phyloP scores from a whole-genome alignment of 2,329 filamentous ascomycete species.

The Dothiorella sarmentorum region DNA sequence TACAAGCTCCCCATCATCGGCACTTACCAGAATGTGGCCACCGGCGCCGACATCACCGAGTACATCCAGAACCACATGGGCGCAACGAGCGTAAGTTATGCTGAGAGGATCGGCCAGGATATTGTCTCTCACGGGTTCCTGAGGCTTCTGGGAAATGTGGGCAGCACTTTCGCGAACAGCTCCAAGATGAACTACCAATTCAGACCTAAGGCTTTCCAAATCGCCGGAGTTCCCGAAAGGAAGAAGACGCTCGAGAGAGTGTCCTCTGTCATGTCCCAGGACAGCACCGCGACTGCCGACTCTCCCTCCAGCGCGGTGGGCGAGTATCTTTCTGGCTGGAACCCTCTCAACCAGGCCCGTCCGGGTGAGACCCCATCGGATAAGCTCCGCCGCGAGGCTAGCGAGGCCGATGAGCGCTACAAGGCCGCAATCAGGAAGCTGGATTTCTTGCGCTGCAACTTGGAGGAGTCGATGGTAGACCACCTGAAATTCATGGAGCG shows the following conservation, averaged over 20 bases:
- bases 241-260: conserved; percentile 70
- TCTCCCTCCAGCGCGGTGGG: conserved; percentile 81
- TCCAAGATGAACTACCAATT: conserved; percentile 97
- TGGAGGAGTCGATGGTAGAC: conserved; percentile 92
- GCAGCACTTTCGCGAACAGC: conserved; percentile 94
- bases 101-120: conserved; percentile 93
- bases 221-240: conserved; percentile 85
- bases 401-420: conserved; percentile 90
- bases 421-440: conserved; percentile 81
- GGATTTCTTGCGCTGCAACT: conserved; percentile 83
- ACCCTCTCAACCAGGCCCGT: conserved; percentile 81
- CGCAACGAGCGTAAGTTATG: conserved; percentile 79
- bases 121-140: conserved; percentile 82
- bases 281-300: conserved; percentile 59
- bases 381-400: conserved; percentile 80
- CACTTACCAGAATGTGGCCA: conserved; percentile 89
- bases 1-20: conserved; percentile 94
- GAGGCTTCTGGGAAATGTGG: conserved; percentile 88
- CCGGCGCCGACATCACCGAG: conserved; percentile 89
- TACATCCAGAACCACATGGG: conserved; percentile 89
- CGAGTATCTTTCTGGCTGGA: conserved; percentile 90
- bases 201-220: conserved; percentile 85
- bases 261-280: conserved; percentile 62
- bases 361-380: conserved; percentile 93
- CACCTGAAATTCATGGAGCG: conserved; percentile 96